A percentile compares a stretch with the other conserved stretches of the same genome.
Evolutionary conservation across 2,329 filamentous ascomycete genomes (phyloP).

Genomic region (Cladosporium sp.): DNA sequence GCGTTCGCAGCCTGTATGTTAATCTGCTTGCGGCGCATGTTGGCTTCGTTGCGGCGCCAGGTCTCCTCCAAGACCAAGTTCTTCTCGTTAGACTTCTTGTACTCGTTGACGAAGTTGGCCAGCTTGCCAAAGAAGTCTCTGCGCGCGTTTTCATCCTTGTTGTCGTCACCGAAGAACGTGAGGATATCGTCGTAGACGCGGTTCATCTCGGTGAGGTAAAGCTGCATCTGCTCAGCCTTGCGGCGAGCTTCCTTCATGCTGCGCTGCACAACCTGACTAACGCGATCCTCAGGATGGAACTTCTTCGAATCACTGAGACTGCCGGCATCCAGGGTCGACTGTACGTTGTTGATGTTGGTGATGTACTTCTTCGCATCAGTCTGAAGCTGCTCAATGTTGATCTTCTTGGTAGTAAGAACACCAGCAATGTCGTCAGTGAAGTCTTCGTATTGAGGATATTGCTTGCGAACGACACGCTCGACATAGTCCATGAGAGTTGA

Average conservation of each 20-base stretch:
- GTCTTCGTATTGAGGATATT: conserved; percentile 92
- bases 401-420: conserved; percentile 78
- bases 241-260: conserved; percentile 95
- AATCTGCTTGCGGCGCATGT: conserved; percentile 83
- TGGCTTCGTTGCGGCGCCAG: conserved; percentile 81
- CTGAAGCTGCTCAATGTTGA: conserved; percentile 91
- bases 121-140: conserved; percentile 95
- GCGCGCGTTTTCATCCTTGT: conserved; percentile 84
- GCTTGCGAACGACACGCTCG: conserved; percentile 91
- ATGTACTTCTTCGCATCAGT: conserved; percentile 89
- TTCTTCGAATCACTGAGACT: conserved; percentile 96
- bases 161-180: conserved; percentile 94
- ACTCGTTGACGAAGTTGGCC: conserved; percentile 84
- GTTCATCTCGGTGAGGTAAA: conserved; percentile 91
- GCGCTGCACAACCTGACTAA: conserved; percentile 85
- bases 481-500: conserved; percentile 94
- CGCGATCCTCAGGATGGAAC: conserved; percentile 96
- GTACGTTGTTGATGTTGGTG: conserved; percentile 90
- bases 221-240: conserved; percentile 92
- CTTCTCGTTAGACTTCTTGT: conserved; percentile 95
- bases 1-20: conserved; percentile 59
- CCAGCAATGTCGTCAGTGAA: conserved; percentile 82
- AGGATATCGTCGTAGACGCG: conserved; percentile 93
- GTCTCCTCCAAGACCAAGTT: conserved; percentile 81
- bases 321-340: conserved; percentile 85